Evolutionary conservation across 2,329 filamentous ascomycete species (phyloP).

Genomic region (Clarireedia paspali): DNA sequence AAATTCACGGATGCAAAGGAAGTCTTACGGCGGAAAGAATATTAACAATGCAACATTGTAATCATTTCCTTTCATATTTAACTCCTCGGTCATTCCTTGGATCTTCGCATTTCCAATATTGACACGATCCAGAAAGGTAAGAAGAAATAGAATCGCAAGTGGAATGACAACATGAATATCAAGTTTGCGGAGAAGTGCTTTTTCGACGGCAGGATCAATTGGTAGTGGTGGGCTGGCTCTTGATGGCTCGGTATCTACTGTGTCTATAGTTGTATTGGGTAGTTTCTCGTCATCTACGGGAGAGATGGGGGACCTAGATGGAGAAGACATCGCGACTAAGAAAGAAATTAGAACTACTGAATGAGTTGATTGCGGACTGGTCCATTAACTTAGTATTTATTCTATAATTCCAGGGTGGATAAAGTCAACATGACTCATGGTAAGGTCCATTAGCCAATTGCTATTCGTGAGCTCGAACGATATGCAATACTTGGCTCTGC

Average conservation of each 20-base stretch:
- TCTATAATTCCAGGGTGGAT: no score
- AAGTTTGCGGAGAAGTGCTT: constrained; percentile 16
- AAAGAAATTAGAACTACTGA: no score
- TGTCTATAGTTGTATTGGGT: no score
- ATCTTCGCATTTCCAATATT: constrained; percentile 71
- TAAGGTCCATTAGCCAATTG: no score
- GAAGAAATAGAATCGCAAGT: constrained; percentile 59
- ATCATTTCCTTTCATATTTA: constrained; percentile 39
- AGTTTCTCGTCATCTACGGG: background rate
- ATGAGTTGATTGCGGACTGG: no score
- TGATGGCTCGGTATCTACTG: background rate
- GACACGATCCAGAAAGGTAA: constrained; percentile 65
- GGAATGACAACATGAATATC: constrained; percentile 19
- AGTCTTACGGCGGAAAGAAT: constrained; percentile 21
- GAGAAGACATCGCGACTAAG: background rate
- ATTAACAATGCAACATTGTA: constrained; percentile 45
- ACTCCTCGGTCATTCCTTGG: constrained; percentile 58
- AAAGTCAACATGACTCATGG: no score
- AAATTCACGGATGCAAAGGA: background rate
- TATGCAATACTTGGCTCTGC: no score
- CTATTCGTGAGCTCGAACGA: no score
- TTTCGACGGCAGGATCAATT: constrained; percentile 6
- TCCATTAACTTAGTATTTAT: no score
- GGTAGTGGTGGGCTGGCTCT: no score
- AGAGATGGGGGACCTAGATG: background rate